Percentiles rank a stretch among this genome's conserved stretches.
These are phyloP conservation scores for Penicillium rolfsii DNA, from an alignment of 2,329 filamentous ascomycete species.

Conservation along the genomic window DNA sequence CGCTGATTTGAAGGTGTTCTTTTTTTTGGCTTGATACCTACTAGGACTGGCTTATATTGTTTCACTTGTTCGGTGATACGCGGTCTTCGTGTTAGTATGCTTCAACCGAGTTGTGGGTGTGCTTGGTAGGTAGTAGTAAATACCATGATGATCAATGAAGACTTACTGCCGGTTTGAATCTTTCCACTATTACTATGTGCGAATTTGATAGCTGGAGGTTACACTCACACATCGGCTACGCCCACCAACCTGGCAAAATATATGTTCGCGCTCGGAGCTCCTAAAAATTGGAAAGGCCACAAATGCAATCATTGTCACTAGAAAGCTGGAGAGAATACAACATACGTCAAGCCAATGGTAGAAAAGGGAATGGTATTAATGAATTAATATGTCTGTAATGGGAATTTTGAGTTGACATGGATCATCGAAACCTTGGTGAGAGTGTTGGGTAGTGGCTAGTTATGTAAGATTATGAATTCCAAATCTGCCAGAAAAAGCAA, in stretches of 20 bases:
- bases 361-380: no score
- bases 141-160: slow-evolving; percentile 5
- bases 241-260: not conserved
- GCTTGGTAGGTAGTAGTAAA: slow-evolving; percentile 1
- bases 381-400: not conserved
- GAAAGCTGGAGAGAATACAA: no score
- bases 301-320: no score
- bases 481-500: not conserved
- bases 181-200: no score
- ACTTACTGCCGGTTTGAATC: not conserved
- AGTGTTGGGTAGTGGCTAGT: no score
- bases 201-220: no score
- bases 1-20: not conserved
- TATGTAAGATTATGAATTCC: not conserved
- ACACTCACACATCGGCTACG: no score
- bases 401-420: not conserved
- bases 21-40: not conserved
- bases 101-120: not conserved
- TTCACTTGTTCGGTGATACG: not conserved
- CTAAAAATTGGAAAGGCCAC: no score
- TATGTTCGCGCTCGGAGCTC: not conserved
- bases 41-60: no score
- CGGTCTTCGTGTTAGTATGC: not conserved
- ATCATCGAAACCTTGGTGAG: no score
- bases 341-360: no score